Percentiles rank a stretch among this genome's conserved stretches.
These are phyloP conservation scores for Pseudogymnoascus sp. DNA, from an alignment of 2,329 filamentous ascomycete genomes.

Conservation along the genomic window DNA sequence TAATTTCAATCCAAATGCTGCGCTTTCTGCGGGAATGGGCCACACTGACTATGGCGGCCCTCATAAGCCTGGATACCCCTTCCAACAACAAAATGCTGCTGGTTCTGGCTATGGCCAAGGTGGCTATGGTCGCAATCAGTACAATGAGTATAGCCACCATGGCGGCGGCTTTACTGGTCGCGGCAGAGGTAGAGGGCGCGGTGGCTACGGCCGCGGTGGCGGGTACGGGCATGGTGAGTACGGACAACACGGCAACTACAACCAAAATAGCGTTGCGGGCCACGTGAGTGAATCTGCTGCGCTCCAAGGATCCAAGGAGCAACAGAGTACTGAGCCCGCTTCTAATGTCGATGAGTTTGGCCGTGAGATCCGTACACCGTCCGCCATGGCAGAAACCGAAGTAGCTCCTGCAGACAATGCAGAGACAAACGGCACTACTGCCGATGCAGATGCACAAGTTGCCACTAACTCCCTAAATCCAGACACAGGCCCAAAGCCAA, in stretches of 20 bases:
- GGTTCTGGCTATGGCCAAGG: slow-evolving; percentile 72
- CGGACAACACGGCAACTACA: slow-evolving; percentile 5
- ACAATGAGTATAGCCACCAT: slow-evolving; percentile 68
- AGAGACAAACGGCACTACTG: not conserved
- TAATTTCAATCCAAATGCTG: slow-evolving; percentile 83
- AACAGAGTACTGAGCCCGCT: slow-evolving; percentile 15
- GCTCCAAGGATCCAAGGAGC: slow-evolving; percentile 26
- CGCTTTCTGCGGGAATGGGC: slow-evolving; percentile 55
- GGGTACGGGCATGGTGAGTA: slow-evolving; percentile 6
- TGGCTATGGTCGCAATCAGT: slow-evolving; percentile 68
- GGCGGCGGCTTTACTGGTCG: slow-evolving; percentile 45
- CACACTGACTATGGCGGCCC: slow-evolving; percentile 67
- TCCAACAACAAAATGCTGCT: slow-evolving; percentile 39
- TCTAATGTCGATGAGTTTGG: slow-evolving; percentile 30
- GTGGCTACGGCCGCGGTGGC: slow-evolving; percentile 24
- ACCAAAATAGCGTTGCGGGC: not conserved
- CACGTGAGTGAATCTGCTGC: slow-evolving; percentile 24
- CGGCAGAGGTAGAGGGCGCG: slow-evolving; percentile 32
- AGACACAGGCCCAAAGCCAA: slow-evolving; percentile 20
- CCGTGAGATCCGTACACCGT: slow-evolving; percentile 26
- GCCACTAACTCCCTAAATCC: not conserved
- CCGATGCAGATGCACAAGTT: not conserved
- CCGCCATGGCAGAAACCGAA: not conserved
- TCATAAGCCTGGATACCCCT: slow-evolving; percentile 61
- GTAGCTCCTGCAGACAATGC: not conserved